Evolutionary conservation across 208 protist genomes (phyloP).

Genomic region (Leishmania lainsoni): DNA sequence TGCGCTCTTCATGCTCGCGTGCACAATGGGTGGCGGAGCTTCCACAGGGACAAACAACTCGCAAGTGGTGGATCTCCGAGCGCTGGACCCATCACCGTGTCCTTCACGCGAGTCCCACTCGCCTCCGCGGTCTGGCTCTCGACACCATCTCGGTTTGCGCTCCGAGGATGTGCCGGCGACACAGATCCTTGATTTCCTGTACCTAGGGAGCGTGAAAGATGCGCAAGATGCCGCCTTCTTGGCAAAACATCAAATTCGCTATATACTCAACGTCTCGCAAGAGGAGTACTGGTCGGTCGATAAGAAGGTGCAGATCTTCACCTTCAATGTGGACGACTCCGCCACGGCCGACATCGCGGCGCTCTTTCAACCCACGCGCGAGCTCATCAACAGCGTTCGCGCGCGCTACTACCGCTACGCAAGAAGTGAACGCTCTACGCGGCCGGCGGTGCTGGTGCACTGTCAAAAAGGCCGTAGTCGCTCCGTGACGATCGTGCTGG

Average conservation of each 20-base stretch:
- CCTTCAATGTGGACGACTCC: slow-evolving; percentile 75
- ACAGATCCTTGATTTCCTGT: slow-evolving; percentile 81
- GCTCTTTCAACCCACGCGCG: slow-evolving; percentile 57
- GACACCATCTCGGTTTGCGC: slow-evolving; percentile 3
- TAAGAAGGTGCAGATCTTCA: slow-evolving; percentile 52
- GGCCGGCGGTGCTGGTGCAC: slow-evolving; percentile 76
- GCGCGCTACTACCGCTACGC: slow-evolving; percentile 46
- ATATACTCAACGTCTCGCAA: slow-evolving; percentile 85
- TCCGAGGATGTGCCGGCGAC: slow-evolving; percentile 48
- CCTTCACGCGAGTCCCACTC: slow-evolving; percentile 4
- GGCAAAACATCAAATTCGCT: slow-evolving; percentile 54
- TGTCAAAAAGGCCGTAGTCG: slow-evolving; percentile 88
- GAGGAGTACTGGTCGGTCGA: slow-evolving; percentile 89
- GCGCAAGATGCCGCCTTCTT: slow-evolving; percentile 80
- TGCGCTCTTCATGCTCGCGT: slow-evolving; percentile 21
- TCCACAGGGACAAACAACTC: slow-evolving; percentile 2
- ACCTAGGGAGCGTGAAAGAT: slow-evolving; percentile 72
- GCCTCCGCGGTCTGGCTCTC: neutral
- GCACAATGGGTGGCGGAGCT: slow-evolving; percentile 2
- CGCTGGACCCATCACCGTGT: slow-evolving; percentile 14
- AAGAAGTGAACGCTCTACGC: slow-evolving; percentile 4
- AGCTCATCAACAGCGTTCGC: slow-evolving; percentile 59
- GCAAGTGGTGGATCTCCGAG: slow-evolving; percentile 34
- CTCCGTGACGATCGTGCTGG: slow-evolving; percentile 82
- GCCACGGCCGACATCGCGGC: slow-evolving; percentile 60